Evolutionary conservation across 345 rosid species (phyloP), one percentile per base, ranked within the genome.

Genomic region (Citrus glauca): DNA sequence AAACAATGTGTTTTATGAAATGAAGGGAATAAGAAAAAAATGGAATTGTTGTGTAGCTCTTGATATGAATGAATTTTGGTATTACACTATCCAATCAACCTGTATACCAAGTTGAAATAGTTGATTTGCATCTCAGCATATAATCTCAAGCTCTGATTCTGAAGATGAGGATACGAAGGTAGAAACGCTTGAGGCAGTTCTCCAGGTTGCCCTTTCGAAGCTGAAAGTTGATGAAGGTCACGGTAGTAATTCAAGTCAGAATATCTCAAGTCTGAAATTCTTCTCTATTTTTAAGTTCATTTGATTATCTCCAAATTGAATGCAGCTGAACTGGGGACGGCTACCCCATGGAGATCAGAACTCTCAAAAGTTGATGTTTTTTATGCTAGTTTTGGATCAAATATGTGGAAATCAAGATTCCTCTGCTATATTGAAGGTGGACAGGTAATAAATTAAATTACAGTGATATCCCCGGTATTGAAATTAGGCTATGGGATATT

Each of bases 361-460:
- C 87, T 90, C 6, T 86, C 98, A 22, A 92, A 86, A 77, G 76
- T 80, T 74, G 95, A 91, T 38, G 37, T 95, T 78, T 95, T 95
- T 93, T 93, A 95, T 87, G 98, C 98, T 66, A 33, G 87, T 81
- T 95, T 59, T 84, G 98, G 98, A 72, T 92, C 93, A 70, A 95
- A 88, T 86, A 88, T 95, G 91, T 89, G 98, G 95, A 88, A 86
- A 79, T 68, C 90, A 10, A 88, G 98, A 84, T 91, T 95, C 82
- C 85, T 90, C 32, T 93, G 98, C 90, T 95, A 93, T 77, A 87
- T 95, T 77, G 79, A 88, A 85, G 98, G 97, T 25, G 98, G 98
- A 75, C 90, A 88, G 94, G 97, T 95, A 86, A 81, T 73, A 53
- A 7, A 19, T 35, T 19, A 55, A 33, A 71, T 71, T 25, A 32